Conservation (phyloP, 257 asterid species). For the Nicotiana obtusifolia region DNA sequence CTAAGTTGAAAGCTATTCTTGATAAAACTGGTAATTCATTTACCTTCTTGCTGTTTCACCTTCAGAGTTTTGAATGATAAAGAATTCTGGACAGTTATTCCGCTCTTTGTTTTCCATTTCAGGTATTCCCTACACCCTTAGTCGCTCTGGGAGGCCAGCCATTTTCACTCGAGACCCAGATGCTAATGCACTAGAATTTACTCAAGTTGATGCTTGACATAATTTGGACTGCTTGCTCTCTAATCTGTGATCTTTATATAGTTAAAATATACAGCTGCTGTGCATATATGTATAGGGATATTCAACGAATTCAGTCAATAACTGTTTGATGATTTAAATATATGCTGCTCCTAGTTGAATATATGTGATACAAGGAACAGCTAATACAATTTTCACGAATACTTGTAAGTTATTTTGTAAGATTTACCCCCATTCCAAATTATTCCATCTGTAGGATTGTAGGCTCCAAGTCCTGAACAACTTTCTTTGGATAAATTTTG, state of each 20-base stretch:
- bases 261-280: not conserved
- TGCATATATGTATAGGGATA: not conserved
- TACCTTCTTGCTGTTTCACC: not conserved
- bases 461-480: not conserved
- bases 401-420: not conserved
- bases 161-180: constrained; percentile 90
- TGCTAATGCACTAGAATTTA: constrained; percentile 88
- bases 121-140: constrained; percentile 77
- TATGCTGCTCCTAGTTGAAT: not conserved
- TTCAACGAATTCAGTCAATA: not conserved
- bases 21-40: constrained; percentile 59
- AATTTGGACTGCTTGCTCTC: constrained; percentile 1
- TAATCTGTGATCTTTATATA: not conserved
- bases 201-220: constrained; percentile 41
- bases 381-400: not conserved
- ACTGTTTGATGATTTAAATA: not conserved
- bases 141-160: constrained; percentile 94
- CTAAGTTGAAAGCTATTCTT: constrained; percentile 66
- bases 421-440: not conserved
- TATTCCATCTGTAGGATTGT: not conserved
- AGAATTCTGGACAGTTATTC: not conserved
- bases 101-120: constrained; percentile 11
- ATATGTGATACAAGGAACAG: not conserved
- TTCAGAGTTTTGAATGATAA: not conserved
- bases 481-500: not conserved